phyloP scores from a whole-genome alignment of 2,329 filamentous ascomycete genomes.

The Aureobasidium sp. region DNA sequence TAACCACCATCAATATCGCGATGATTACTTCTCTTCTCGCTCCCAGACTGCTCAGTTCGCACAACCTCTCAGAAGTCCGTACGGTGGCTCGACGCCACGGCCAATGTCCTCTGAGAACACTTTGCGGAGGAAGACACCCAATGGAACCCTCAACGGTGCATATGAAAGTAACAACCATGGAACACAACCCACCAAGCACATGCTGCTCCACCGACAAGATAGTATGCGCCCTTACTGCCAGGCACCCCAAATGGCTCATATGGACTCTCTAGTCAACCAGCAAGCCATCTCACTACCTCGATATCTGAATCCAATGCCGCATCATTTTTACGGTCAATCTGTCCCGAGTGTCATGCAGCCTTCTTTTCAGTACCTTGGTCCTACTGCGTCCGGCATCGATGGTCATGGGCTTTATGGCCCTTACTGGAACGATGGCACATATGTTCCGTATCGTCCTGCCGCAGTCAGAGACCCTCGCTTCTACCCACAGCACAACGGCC shows the following conservation, averaged over 20 bases:
- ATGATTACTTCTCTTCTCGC: conserved; percentile 14
- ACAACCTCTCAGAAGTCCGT: conserved; percentile 13
- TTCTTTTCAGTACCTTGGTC: conserved; percentile 49
- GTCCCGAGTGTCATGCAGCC: conserved; percentile 54
- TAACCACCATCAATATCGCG: conserved; percentile 8
- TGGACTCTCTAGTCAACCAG: conserved; percentile 56
- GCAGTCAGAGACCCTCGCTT: conserved; percentile 47
- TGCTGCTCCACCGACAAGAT: conserved; percentile 53
- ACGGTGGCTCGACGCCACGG: neutral
- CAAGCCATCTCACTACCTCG: conserved; percentile 28
- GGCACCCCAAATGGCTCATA: conserved; percentile 36
- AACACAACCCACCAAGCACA: conserved; percentile 58
- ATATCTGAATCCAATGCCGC: conserved; percentile 16
- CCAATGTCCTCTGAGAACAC: conserved; percentile 54
- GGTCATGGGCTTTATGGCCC: conserved; percentile 51
- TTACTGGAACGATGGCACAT: conserved; percentile 57
- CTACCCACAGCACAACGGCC: conserved; percentile 24
- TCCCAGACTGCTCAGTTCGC: conserved; percentile 5
- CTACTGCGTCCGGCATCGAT: conserved; percentile 49
- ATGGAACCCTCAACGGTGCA: conserved; percentile 82
- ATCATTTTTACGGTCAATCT: conserved; percentile 33
- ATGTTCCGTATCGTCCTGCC: conserved; percentile 51
- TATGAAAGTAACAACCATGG: conserved; percentile 64
- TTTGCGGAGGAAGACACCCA: conserved; percentile 84
- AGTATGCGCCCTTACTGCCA: neutral